Evolutionary conservation across 768 basidiomycete species (phyloP), one percentile per base, ranked within the genome.

Genomic region (Grammothele lineata): DNA sequence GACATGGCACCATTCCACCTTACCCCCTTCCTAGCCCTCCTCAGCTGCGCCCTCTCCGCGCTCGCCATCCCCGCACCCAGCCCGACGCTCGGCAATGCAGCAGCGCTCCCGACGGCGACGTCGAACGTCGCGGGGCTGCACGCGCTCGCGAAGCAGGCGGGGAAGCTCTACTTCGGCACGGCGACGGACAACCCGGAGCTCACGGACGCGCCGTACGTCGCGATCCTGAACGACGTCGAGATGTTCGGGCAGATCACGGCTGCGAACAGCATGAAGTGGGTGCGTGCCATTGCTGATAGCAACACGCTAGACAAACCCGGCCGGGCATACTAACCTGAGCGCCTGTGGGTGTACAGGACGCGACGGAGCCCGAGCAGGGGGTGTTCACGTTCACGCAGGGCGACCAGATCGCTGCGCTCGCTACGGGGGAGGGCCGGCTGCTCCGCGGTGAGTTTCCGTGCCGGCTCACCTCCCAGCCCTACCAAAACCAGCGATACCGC

Each of bases 321-420:
- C 3, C 24, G n/a, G n/a, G n/a, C 6, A 23, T 4, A 18, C 27
- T 14, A 14, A 7, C 27, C 14, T 30, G 8, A 30, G 27, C 7
- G 21, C 15, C 10, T 2, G 18, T n/a, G 15, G 7, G 12, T 9
- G 11, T 11, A n/a, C 44, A 80, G 77, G 76, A 77, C 51, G 72
- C 74, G 1, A 78, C 76, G 10, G 78, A 81, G 50, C 76, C 75
- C 8, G 57, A 61, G 6, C 74, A 67, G 30, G 74, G 74, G 23
- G 58, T 56, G 2, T 81, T 76, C 60, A 75, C 71, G 0, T 80
- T 75, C 53, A 58, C 65, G 1, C 54, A 57, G 8, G 78, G 70
- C 10, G 77, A 80, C 57, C 62, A 53, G 9, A 66, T 80, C 33
- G 72, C 70, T 5, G 59, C 63, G 22, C 62, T 76, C 22, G 76